Evolutionary conservation across 352 stramenopile species (phyloP), one percentile per base, ranked within the genome.

Genomic region (Phytopythium delawarense): DNA sequence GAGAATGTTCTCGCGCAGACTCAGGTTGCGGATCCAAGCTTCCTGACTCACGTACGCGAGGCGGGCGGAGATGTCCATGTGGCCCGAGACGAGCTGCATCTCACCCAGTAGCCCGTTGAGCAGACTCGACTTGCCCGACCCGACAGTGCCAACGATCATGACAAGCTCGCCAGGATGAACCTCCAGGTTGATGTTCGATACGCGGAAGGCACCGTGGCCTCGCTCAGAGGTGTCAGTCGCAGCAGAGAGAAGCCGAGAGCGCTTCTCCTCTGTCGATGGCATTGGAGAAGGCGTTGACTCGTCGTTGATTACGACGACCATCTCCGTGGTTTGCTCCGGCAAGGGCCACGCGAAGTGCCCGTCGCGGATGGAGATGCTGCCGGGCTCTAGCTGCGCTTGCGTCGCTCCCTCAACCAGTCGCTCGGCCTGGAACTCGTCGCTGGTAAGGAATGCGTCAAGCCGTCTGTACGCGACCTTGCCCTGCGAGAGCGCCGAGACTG

Each of bases 141-240:
- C 78, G 12, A 88, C 78, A 5, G 67, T 67, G 11, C 80, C 80
- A 2, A 87, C 78, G 45, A 89, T 74, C 59, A 88, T 81, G 1
- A 80, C 70, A 4, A 89, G 69, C 21, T 70, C 67, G 0, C 88
- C 91, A 2, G 66, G 65, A 18, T 82, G 59, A 35, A 90, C 71
- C n/a, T 90, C 57, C 28, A 98, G 64, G 53, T 82, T 83, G 13
- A 86, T 55, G 18, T 48, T 61, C 0, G 18, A 70, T 30, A 6
- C 76, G 57, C 15, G 54, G 39, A 57, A 86, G 77, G 1, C 51
- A 42, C 28, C 63, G 51, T 2, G 25, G 40, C 28, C 6, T 5
- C 28, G 48, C 12, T 23, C 34, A 39, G 58, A 25, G 21, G 8
- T 12, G 32, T 68, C 50, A 0, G 16, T 60, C 21, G 65, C 13